Evolutionary conservation across 1,284 basidiomycete genomes (phyloP).

Genomic region (Rhodofomes roseus): DNA sequence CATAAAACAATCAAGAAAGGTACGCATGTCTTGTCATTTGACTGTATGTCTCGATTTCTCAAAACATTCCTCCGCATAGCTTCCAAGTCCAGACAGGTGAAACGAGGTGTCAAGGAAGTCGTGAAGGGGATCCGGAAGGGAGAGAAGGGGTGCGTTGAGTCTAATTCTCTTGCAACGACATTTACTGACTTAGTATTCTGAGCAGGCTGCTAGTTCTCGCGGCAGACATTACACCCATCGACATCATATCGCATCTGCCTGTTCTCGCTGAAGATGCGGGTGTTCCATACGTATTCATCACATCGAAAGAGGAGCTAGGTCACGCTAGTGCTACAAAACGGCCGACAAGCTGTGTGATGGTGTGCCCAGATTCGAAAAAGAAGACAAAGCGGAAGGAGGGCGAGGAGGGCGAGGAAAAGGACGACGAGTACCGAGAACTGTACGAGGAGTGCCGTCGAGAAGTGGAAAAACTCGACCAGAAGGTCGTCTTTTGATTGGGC

Average conservation of each 20-base stretch:
- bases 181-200: neutral
- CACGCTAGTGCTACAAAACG: conserved; percentile 96
- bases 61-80: conserved; percentile 42
- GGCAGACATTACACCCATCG: conserved; percentile 96
- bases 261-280: conserved; percentile 92
- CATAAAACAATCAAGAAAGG: conserved; percentile 93
- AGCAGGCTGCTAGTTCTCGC: conserved; percentile 86
- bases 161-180: neutral
- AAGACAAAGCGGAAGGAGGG: conserved; percentile 64
- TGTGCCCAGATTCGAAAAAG: conserved; percentile 78
- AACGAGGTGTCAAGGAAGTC: conserved; percentile 95
- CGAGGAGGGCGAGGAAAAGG: conserved; percentile 58
- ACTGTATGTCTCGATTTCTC: neutral
- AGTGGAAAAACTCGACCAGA: conserved; percentile 76
- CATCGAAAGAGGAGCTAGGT: conserved; percentile 93
- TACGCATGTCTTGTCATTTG: conserved; percentile 27
- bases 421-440: conserved; percentile 79
- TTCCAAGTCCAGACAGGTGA: conserved; percentile 88
- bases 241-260: conserved; percentile 97
- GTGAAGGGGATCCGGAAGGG: conserved; percentile 95
- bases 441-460: conserved; percentile 86
- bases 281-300: conserved; percentile 89
- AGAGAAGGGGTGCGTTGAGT: conserved; percentile 76
- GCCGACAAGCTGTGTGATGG: conserved; percentile 97
- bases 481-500: conserved; percentile 54